A percentile compares a stretch with the other conserved stretches of the same genome.
Conservation (phyloP, 306 rosid species). For the Dalbergia oliveri region DNA sequence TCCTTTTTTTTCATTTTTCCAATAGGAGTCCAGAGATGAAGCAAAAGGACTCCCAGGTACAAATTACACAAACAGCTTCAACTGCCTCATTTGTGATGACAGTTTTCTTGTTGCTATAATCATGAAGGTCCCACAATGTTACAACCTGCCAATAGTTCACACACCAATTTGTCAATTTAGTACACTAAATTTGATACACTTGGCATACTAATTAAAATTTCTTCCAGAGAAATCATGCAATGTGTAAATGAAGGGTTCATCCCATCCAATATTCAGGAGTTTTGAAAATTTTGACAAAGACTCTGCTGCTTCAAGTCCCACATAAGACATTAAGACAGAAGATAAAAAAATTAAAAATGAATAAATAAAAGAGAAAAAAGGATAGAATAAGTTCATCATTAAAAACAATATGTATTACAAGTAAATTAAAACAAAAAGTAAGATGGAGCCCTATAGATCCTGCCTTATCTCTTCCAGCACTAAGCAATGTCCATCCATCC, state of each 20-base stretch:
- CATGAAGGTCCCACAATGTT: slow-evolving; percentile 87
- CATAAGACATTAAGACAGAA: slow-evolving; percentile 1
- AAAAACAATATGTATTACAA: background rate
- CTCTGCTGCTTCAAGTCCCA: slow-evolving; percentile 25
- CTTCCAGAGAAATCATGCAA: slow-evolving; percentile 15
- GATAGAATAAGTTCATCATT: background rate
- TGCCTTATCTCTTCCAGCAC: slow-evolving; percentile 96
- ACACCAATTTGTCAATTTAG: slow-evolving; percentile 46
- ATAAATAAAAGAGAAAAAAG: background rate
- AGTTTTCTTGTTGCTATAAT: slow-evolving; percentile 81
- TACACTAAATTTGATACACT: background rate
- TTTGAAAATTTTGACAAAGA: background rate
- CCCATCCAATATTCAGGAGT: slow-evolving; percentile 6
- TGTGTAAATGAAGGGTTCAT: background rate
- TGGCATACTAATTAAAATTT: background rate
- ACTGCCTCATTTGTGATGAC: slow-evolving; percentile 87
- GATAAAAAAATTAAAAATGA: background rate
- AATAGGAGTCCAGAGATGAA: slow-evolving; percentile 57
- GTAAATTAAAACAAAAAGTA: slow-evolving; percentile 24
- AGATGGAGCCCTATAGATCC: slow-evolving; percentile 34
- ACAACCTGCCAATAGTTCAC: slow-evolving; percentile 73
- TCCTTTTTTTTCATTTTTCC: slow-evolving; percentile 52
- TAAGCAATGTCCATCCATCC: slow-evolving; percentile 90
- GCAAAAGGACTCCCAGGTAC: slow-evolving; percentile 63
- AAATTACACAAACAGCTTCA: slow-evolving; percentile 81